A percentile compares a stretch with the other conserved stretches of the same genome.
Evolutionary conservation across 2,329 filamentous ascomycete genomes (phyloP).

Genomic region (Balansia obtecta): DNA sequence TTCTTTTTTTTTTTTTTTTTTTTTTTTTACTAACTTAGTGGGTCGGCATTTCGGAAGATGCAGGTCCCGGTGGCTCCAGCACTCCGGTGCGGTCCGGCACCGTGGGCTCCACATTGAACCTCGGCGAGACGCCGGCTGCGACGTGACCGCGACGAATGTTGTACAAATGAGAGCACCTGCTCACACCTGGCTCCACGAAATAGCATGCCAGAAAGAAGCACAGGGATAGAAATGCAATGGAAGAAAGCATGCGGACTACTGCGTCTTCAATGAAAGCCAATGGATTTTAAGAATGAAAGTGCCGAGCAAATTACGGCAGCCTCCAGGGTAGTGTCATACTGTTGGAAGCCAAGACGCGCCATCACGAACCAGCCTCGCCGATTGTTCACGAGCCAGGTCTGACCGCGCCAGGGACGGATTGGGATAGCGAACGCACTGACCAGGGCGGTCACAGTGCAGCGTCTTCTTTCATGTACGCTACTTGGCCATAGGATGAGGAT

Average conservation of each 20-base stretch:
- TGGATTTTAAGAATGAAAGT: not conserved
- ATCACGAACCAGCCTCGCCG: not conserved
- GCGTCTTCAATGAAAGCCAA: not conserved
- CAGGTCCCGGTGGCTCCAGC: slow-evolving; percentile 14
- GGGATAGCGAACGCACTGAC: not conserved
- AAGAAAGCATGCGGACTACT: too few relatives aligned
- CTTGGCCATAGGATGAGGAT: not conserved
- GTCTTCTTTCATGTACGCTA: not conserved
- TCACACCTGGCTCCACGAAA: too few relatives aligned
- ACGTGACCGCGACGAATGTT: too few relatives aligned
- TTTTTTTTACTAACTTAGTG: too few relatives aligned
- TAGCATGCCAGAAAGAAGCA: too few relatives aligned
- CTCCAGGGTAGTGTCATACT: not conserved
- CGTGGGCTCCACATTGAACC: slow-evolving; percentile 1
- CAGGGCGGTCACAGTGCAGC: not conserved
- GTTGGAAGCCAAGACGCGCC: not conserved
- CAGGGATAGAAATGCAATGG: too few relatives aligned
- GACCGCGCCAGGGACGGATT: not conserved
- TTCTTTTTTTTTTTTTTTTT: not conserved
- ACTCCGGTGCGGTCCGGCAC: slow-evolving; percentile 2
- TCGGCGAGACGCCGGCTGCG: not conserved
- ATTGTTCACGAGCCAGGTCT: not conserved
- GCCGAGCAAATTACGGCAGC: not conserved
- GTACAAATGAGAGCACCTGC: too few relatives aligned
- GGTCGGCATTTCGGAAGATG: slow-evolving; percentile 23